Conservation (phyloP, 306 rosid species). For the Calophaca sinica region DNA sequence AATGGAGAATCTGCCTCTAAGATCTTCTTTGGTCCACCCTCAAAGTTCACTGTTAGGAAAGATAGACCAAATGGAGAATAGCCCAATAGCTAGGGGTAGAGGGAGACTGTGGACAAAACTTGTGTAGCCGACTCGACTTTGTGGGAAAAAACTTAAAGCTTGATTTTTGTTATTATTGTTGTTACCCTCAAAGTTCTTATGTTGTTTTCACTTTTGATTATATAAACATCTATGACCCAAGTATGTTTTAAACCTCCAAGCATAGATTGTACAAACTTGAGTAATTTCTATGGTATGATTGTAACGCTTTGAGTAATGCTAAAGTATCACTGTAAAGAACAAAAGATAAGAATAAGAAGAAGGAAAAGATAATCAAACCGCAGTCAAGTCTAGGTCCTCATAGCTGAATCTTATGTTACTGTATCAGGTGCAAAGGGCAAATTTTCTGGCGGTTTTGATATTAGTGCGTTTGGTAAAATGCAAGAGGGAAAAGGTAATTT, state of each 20-base stretch:
- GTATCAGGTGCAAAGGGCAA: slow-evolving; percentile 82
- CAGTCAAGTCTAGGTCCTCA: slow-evolving; percentile 2
- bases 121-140: not conserved
- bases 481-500: slow-evolving; percentile 67
- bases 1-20: no score
- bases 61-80: not conserved
- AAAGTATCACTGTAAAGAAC: not conserved
- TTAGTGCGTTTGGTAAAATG: slow-evolving; percentile 68
- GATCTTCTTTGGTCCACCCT: not conserved
- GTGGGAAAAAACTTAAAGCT: not conserved
- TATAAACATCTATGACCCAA: slow-evolving; percentile 12
- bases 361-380: not conserved
- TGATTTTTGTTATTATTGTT: not conserved
- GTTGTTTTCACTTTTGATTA: slow-evolving; percentile 21
- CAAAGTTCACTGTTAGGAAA: not conserved
- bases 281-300: not conserved
- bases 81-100: not conserved
- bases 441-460: slow-evolving; percentile 98
- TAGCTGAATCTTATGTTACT: slow-evolving; percentile 34
- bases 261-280: not conserved
- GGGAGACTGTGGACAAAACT: not conserved
- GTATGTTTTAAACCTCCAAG: not conserved
- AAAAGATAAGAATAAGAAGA: not conserved
- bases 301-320: slow-evolving; percentile 31
- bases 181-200: not conserved